phyloP scores from a whole-genome alignment of 176 grass and related monocot species.

The Avena insularis region DNA sequence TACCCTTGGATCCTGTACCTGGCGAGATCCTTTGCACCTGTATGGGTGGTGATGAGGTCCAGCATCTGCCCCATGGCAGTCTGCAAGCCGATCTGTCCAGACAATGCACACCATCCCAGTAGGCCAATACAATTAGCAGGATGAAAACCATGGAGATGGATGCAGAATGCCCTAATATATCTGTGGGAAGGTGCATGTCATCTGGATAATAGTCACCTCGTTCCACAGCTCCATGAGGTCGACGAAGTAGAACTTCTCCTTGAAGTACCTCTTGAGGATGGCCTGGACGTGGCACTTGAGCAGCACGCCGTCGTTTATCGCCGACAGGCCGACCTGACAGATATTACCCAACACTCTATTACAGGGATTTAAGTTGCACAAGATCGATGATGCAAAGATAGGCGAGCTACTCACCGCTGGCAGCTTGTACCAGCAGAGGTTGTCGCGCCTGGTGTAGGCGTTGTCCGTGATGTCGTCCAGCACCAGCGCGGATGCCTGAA shows the following conservation, averaged over 20 bases:
- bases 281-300: slow-evolving; percentile 68
- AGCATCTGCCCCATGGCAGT: slow-evolving; percentile 75
- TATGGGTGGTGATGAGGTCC: slow-evolving; percentile 70
- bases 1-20: slow-evolving; percentile 71
- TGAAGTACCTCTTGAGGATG: slow-evolving; percentile 73
- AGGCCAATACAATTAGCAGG: background rate
- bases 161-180: background rate
- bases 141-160: background rate
- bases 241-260: slow-evolving; percentile 55
- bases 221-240: slow-evolving; percentile 68
- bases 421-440: slow-evolving; percentile 69
- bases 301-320: slow-evolving; percentile 69
- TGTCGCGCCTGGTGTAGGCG: slow-evolving; percentile 63
- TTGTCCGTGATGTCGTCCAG: slow-evolving; percentile 83
- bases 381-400: background rate
- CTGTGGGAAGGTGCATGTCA: background rate
- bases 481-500: slow-evolving; percentile 71
- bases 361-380: no score
- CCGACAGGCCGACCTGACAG: slow-evolving; percentile 62
- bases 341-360: no score
- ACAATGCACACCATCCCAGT: background rate
- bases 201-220: slow-evolving; percentile 38
- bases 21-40: slow-evolving; percentile 58
- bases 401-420: slow-evolving; percentile 31
- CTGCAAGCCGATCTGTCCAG: slow-evolving; percentile 59